These are phyloP conservation scores for Fusarium paranaense DNA, from an alignment of 2,329 filamentous ascomycete genomes.

Conservation along the genomic window DNA sequence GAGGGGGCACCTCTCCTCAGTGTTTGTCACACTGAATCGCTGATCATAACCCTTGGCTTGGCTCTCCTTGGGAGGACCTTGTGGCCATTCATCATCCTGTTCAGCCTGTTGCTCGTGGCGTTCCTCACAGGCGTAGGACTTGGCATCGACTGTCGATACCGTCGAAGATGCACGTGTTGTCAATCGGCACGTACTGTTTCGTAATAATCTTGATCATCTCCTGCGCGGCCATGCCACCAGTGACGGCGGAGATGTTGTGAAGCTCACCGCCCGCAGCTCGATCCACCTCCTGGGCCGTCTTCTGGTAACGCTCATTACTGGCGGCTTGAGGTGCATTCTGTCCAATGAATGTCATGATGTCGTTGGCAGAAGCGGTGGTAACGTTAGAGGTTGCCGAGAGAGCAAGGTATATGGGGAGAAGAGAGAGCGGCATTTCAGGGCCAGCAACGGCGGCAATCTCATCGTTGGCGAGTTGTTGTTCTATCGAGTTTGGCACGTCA, in stretches of 20 bases:
- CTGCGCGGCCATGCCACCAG: slow-evolving; percentile 94
- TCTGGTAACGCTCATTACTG: slow-evolving; percentile 60
- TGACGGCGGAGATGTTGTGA: slow-evolving; percentile 90
- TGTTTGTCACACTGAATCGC: no score
- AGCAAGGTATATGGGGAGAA: slow-evolving; percentile 77
- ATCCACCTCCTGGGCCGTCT: slow-evolving; percentile 74
- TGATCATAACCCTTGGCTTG: neutral
- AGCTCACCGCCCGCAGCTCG: slow-evolving; percentile 86
- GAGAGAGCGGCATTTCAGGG: slow-evolving; percentile 65
- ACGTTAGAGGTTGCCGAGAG: slow-evolving; percentile 66
- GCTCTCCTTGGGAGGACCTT: neutral
- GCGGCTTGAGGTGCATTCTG: slow-evolving; percentile 60
- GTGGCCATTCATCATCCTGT: neutral
- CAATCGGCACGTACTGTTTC: slow-evolving; percentile 77
- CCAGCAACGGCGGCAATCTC: slow-evolving; percentile 61
- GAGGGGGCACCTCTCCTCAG: neutral
- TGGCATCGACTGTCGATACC: slow-evolving; percentile 73
- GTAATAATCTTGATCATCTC: slow-evolving; percentile 93
- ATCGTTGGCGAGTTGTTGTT: slow-evolving; percentile 66
- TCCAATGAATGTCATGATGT: slow-evolving; percentile 63
- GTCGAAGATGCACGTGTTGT: slow-evolving; percentile 78
- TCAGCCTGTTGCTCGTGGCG: neutral
- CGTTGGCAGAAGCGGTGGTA: slow-evolving; percentile 58
- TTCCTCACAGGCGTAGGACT: slow-evolving; percentile 62
- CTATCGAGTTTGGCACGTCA: slow-evolving; percentile 50